Conservation (phyloP, 2,329 filamentous ascomycete genomes). For the Cladosporium sp. region DNA sequence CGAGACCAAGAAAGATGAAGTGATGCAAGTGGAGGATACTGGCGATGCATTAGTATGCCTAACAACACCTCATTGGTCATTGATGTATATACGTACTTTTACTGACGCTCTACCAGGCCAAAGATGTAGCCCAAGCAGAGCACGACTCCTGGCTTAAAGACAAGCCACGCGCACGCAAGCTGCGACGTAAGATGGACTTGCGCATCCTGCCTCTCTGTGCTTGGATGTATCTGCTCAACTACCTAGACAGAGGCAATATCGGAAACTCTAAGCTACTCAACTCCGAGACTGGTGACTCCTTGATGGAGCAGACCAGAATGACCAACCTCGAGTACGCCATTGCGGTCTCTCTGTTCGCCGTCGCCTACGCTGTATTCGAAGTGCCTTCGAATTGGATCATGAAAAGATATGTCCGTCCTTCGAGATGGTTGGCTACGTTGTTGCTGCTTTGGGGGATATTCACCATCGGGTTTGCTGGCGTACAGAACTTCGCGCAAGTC, state of each 20-base stretch:
- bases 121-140: conserved; percentile 11
- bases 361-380: conserved; percentile 36
- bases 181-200: conserved; percentile 28
- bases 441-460: conserved; percentile 42
- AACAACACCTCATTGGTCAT: neutral
- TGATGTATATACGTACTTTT: neutral
- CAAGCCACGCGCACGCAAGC: conserved; percentile 24
- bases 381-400: conserved; percentile 43
- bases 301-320: conserved; percentile 63
- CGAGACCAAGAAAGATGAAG: conserved; percentile 7
- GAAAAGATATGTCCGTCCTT: conserved; percentile 41
- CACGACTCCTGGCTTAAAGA: conserved; percentile 25
- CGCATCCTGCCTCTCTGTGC: conserved; percentile 29
- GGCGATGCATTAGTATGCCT: conserved; percentile 11
- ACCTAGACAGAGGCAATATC: conserved; percentile 39
- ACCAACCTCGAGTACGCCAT: conserved; percentile 60
- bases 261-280: conserved; percentile 62
- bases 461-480: conserved; percentile 41
- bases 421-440: conserved; percentile 41
- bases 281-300: conserved; percentile 32
- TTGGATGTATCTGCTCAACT: conserved; percentile 29
- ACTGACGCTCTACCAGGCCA: neutral
- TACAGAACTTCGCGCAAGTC: conserved; percentile 38
- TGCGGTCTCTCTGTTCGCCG: conserved; percentile 37
- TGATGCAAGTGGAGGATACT: conserved; percentile 13